Evolutionary conservation across 2,329 filamentous ascomycete species (phyloP).

Genomic region (Penicillium sp.): DNA sequence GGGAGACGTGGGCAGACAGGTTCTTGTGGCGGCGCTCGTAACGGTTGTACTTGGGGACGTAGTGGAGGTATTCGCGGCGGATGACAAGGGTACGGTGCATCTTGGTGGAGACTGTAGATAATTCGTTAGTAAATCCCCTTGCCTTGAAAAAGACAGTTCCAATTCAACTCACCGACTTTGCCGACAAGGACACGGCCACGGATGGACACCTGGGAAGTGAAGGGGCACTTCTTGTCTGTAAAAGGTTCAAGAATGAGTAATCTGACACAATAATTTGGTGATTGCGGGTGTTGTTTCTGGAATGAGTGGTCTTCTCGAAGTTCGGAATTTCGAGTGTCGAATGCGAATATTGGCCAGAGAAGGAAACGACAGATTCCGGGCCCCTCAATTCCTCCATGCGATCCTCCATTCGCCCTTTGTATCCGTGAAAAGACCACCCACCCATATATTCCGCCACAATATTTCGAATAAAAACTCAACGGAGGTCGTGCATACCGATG

Average conservation of each 20-base stretch:
- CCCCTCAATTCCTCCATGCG: slow-evolving; percentile 4
- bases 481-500: slow-evolving; percentile 69
- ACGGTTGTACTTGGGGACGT: slow-evolving; percentile 98
- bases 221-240: slow-evolving; percentile 99
- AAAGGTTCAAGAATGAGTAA: slow-evolving; percentile 22
- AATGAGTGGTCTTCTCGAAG: slow-evolving; percentile 10
- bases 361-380: not conserved
- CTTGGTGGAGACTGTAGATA: slow-evolving; percentile 74
- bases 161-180: slow-evolving; percentile 52
- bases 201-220: slow-evolving; percentile 98
- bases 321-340: not conserved
- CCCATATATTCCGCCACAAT: slow-evolving; percentile 13
- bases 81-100: slow-evolving; percentile 99
- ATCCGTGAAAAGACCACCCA: slow-evolving; percentile 15
- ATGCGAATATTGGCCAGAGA: not conserved
- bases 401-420: slow-evolving; percentile 5
- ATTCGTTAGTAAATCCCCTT: not conserved
- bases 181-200: slow-evolving; percentile 99
- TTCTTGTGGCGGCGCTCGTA: slow-evolving; percentile 99
- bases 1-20: slow-evolving; percentile 95
- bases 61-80: slow-evolving; percentile 99
- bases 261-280: not conserved
- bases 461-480: slow-evolving; percentile 17
- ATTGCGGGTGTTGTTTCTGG: slow-evolving; percentile 5
- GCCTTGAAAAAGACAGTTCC: not conserved